Percentiles rank a stretch among this genome's conserved stretches.
phyloP scores from a whole-genome alignment of 2,329 filamentous ascomycete species.

The Claviceps quebecensis region DNA sequence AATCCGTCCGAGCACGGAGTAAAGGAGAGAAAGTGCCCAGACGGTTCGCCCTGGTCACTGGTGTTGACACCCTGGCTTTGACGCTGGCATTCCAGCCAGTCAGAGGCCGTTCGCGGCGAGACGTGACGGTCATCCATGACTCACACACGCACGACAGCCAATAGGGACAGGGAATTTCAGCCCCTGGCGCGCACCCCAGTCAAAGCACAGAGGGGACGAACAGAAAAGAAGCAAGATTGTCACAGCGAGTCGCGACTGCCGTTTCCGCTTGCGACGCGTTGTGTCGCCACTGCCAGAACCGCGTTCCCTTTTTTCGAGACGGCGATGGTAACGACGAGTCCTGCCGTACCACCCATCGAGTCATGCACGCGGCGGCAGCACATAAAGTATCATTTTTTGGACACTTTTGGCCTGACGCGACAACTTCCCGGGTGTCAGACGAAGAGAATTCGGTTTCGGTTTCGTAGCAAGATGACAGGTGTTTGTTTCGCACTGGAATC shows the following conservation, averaged over 20 bases:
- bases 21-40: too few relatives aligned
- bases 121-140: slow-evolving; percentile 12
- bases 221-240: slow-evolving; percentile 6
- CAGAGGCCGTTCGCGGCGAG: slow-evolving; percentile 17
- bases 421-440: too few relatives aligned
- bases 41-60: too few relatives aligned
- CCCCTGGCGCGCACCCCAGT: neutral
- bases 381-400: too few relatives aligned
- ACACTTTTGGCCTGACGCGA: too few relatives aligned
- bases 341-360: neutral
- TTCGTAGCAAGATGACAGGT: neutral
- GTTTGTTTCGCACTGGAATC: slow-evolving; percentile 9
- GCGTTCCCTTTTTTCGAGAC: neutral
- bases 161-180: neutral
- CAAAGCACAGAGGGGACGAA: neutral
- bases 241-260: slow-evolving; percentile 5
- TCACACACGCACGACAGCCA: slow-evolving; percentile 10
- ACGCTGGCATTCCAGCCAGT: slow-evolving; percentile 17
- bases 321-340: neutral
- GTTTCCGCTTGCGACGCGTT: slow-evolving; percentile 7
- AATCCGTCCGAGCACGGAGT: neutral
- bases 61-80: slow-evolving; percentile 3
- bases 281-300: slow-evolving; percentile 4
- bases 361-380: neutral
- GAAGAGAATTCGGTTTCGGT: too few relatives aligned